Evolutionary conservation across 108 stramenopile genomes (phyloP), one percentile per base, ranked within the genome.

Genomic region (Asterionellopsis glacialis): DNA sequence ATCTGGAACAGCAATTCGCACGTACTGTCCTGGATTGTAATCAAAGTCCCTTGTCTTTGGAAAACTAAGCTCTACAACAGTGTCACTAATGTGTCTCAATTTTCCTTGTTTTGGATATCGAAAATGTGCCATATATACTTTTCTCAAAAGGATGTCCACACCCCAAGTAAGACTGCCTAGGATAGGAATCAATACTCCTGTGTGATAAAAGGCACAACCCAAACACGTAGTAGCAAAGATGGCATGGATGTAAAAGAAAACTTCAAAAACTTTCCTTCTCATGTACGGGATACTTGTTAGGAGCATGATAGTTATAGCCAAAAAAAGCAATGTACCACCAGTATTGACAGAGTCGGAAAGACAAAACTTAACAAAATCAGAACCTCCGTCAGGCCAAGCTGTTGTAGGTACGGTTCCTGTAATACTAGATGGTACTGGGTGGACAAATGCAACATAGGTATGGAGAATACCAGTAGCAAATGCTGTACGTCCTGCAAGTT

Each of bases 11-110:
- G 59, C 48, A 45, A 81, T 48, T 7, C 66, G 39, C 12, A 72
- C 57, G 73, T 79, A 77, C 56, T 79, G 77, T 22, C 82, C 82
- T n/a, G 73, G 56, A 23, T 73, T 73, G 62, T 74, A 83, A 19
- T 66, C 59, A 39, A 79, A 83, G 9, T 52, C 67, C 0, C 26
- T 39, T 14, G 48, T 44, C 60, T 75, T 75, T 42, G 67, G 65
- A 70, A 75, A 39, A 50, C 42, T 15, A 7, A 82, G 14, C 40
- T 74, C 58, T 11, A 82, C 67, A 1, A 76, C 77, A 15, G 71
- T 55, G 42, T 62, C 65, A 21, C 49, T 63, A 0, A 80, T 16
- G 10, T 57, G 13, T 28, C 44, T 18, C 1, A 80, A 18, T 12
- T 12, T 39, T 10, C 70, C 73, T 19, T 55, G 14, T 9, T 48